Conservation (phyloP, 495 filamentous ascomycete species). For the Viridothelium virens region DNA sequence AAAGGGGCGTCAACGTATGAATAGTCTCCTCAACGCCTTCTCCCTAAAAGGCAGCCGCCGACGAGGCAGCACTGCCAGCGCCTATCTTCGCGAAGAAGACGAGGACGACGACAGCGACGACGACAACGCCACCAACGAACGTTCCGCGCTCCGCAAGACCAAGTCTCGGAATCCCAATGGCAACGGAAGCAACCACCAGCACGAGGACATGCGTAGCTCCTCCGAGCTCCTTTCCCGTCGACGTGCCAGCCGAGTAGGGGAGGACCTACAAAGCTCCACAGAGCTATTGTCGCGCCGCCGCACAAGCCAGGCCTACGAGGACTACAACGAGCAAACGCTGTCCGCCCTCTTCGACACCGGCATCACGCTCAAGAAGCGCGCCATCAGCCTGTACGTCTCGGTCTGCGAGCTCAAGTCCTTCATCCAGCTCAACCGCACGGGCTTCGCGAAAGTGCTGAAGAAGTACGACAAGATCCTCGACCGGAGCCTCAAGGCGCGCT, state of each 20-base stretch:
- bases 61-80: constrained; percentile 45
- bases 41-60: constrained; percentile 31
- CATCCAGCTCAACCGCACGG: constrained; percentile 90
- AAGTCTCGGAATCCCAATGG: constrained; percentile 13
- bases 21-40: constrained; percentile 42
- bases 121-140: constrained; percentile 61
- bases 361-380: constrained; percentile 83
- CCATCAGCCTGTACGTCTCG: constrained; percentile 78
- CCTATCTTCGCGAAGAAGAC: constrained; percentile 36
- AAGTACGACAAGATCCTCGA: constrained; percentile 98
- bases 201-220: constrained; percentile 23
- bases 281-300: constrained; percentile 48
- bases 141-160: constrained; percentile 39
- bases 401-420: constrained; percentile 96
- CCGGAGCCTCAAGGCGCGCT: constrained; percentile 64
- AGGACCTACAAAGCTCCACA: constrained; percentile 48
- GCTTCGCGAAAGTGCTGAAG: constrained; percentile 91
- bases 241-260: constrained; percentile 30
- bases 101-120: constrained; percentile 53
- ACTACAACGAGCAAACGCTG: constrained; percentile 66
- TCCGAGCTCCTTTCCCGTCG: constrained; percentile 16
- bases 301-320: constrained; percentile 54
- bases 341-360: constrained; percentile 66
- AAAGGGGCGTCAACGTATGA: constrained; percentile 38
- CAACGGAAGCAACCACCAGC: constrained; percentile 27